Conservation (phyloP, 495 filamentous ascomycete genomes). For the Penicillium waksmanii region DNA sequence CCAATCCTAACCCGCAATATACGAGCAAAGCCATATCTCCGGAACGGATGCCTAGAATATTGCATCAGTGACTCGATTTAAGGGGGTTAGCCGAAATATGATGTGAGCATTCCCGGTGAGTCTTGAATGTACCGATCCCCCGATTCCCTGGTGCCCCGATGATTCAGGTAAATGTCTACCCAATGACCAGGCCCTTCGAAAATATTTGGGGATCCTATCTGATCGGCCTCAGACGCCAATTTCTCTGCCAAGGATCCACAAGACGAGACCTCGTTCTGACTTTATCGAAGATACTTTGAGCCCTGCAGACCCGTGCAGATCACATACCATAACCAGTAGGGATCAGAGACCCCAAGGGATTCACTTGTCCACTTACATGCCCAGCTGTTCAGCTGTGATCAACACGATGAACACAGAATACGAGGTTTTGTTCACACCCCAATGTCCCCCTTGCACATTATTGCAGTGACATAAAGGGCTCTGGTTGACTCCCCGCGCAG, state of each 20-base stretch:
- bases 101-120: background rate
- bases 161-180: too few relatives aligned
- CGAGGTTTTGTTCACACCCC: constrained; percentile 5
- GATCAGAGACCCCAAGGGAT: constrained; percentile 4
- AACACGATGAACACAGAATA: constrained; percentile 8
- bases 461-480: constrained; percentile 1
- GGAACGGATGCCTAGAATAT: background rate
- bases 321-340: constrained; percentile 4
- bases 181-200: too few relatives aligned
- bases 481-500: background rate
- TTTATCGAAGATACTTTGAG: constrained; percentile 3
- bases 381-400: constrained; percentile 5
- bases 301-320: constrained; percentile 11
- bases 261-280: background rate
- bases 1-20: background rate
- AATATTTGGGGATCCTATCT: background rate
- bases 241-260: background rate
- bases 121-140: too few relatives aligned
- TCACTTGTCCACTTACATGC: constrained; percentile 5
- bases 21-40: background rate
- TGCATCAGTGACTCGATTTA: background rate
- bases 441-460: constrained; percentile 7
- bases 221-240: background rate
- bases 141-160: too few relatives aligned
- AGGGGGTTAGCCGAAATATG: background rate